Evolutionary conservation across 257 asterid species (phyloP).

Genomic region (Anisodus tanguticus): DNA sequence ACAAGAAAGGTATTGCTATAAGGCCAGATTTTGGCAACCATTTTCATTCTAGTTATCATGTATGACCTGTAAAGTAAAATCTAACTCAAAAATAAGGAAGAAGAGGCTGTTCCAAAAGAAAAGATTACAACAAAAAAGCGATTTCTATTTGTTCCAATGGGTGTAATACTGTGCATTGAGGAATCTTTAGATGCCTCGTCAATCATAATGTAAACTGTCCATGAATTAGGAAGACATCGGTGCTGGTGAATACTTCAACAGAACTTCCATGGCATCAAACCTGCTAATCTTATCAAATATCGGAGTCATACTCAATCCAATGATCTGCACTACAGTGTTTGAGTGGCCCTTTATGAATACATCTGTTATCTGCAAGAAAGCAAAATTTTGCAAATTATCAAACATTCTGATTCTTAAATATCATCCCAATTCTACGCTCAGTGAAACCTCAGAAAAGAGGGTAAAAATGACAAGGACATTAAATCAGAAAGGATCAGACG

Average conservation of each 20-base stretch:
- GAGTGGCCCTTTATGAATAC: slow-evolving; percentile 63
- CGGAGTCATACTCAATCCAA: slow-evolving; percentile 49
- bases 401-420: not conserved
- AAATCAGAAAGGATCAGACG: not conserved
- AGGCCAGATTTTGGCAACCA: slow-evolving; percentile 11
- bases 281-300: slow-evolving; percentile 44
- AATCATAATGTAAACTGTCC: not conserved
- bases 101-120: slow-evolving; percentile 6
- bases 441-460: slow-evolving; percentile 6
- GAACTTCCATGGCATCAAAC: slow-evolving; percentile 51
- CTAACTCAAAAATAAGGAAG: not conserved
- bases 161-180: not conserved
- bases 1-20: not conserved
- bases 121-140: not conserved
- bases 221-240: slow-evolving; percentile 16
- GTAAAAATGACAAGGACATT: not conserved
- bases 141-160: not conserved
- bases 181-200: not conserved
- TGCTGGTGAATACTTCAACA: slow-evolving; percentile 51
- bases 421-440: not conserved
- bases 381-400: not conserved
- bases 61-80: slow-evolving; percentile 24
- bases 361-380: slow-evolving; percentile 58
- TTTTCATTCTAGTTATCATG: slow-evolving; percentile 22
- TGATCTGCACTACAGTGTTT: slow-evolving; percentile 55